Conservation (phyloP, 192 early-diverging fungal species). For the Coemansia sp. region DNA sequence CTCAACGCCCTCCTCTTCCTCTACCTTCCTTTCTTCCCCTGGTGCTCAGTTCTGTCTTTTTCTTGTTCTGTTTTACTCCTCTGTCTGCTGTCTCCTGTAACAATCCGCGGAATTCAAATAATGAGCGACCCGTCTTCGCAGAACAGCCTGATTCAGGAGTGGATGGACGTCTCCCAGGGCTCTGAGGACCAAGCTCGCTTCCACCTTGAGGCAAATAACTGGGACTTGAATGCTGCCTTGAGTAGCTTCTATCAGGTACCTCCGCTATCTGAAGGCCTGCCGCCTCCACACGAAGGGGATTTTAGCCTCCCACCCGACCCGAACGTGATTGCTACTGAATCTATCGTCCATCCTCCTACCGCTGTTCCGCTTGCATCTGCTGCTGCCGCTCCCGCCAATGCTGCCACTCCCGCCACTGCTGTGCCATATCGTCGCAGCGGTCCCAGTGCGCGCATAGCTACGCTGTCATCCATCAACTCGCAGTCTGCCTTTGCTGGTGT, state of each 20-base stretch:
- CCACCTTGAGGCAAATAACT: slow-evolving; percentile 73
- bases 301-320: slow-evolving; percentile 42
- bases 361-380: slow-evolving; percentile 43
- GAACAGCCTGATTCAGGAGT: slow-evolving; percentile 58
- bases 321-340: slow-evolving; percentile 13
- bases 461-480: slow-evolving; percentile 36
- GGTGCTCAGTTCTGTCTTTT: background rate
- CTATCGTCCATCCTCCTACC: slow-evolving; percentile 8
- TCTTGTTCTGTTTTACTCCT: background rate
- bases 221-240: slow-evolving; percentile 71
- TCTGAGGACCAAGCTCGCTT: slow-evolving; percentile 64
- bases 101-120: background rate
- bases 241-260: slow-evolving; percentile 70
- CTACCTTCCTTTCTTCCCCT: background rate
- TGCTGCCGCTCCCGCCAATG: slow-evolving; percentile 13
- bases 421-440: slow-evolving; percentile 48
- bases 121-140: slow-evolving; percentile 47
- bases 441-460: slow-evolving; percentile 48
- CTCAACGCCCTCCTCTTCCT: background rate
- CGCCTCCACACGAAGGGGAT: slow-evolving; percentile 32
- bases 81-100: background rate
- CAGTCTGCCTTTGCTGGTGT: background rate
- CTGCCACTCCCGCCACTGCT: slow-evolving; percentile 21
- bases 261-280: slow-evolving; percentile 52
- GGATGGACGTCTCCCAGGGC: slow-evolving; percentile 57